phyloP scores from a whole-genome alignment of 441 rosid species.

The Syzygium malaccense region DNA sequence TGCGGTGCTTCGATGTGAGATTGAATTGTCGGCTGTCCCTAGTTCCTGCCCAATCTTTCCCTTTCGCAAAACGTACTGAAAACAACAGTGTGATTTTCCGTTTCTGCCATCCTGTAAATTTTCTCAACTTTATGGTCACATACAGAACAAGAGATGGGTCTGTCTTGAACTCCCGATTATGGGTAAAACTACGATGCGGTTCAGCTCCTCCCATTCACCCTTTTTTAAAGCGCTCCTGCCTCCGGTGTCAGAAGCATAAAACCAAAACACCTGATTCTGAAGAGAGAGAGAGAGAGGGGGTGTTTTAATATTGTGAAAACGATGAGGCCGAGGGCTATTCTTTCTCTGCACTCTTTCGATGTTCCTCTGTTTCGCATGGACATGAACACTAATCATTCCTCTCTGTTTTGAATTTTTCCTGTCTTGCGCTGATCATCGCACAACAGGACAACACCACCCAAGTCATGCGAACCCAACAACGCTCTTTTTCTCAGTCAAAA shows the following conservation, averaged over 20 bases:
- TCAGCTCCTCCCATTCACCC: background rate
- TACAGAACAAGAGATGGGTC: background rate
- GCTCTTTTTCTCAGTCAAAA: background rate
- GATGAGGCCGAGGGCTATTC: background rate
- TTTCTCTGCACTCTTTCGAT: background rate
- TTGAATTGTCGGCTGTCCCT: background rate
- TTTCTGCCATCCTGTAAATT: background rate
- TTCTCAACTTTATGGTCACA: background rate
- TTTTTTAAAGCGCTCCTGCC: background rate
- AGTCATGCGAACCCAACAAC: background rate
- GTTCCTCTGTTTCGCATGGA: background rate
- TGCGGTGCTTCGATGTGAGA: background rate
- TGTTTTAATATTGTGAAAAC: background rate
- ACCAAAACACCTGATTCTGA: background rate
- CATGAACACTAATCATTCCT: background rate
- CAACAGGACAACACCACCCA: background rate
- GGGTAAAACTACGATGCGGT: background rate
- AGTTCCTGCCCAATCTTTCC: background rate
- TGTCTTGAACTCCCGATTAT: background rate
- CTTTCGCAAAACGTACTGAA: background rate
- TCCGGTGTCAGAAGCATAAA: background rate
- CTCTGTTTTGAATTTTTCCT: background rate
- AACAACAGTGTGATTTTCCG: background rate
- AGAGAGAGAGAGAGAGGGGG: background rate
- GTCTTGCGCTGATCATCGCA: background rate